A percentile compares a stretch with the other conserved stretches of the same genome.
Evolutionary conservation across 2,329 filamentous ascomycete genomes (phyloP).

Genomic region (Ophiostoma perfectum): DNA sequence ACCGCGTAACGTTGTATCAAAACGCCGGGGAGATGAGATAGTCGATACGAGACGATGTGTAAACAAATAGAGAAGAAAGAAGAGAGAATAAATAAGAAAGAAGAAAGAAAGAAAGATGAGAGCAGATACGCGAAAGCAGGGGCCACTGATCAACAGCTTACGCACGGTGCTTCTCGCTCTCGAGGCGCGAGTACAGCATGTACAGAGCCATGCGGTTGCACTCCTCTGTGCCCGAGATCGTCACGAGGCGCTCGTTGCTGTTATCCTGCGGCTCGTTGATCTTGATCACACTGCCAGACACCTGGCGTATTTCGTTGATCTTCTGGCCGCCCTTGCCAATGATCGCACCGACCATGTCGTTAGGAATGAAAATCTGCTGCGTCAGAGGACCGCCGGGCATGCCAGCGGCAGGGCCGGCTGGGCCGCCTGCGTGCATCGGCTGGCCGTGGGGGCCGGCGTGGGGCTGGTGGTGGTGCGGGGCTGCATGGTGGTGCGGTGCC

Average conservation of each 20-base stretch:
- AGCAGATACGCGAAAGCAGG: not conserved
- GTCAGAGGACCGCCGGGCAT: slow-evolving; percentile 74
- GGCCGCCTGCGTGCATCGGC: slow-evolving; percentile 38
- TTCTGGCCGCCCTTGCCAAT: slow-evolving; percentile 98
- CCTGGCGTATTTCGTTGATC: slow-evolving; percentile 97
- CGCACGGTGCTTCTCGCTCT: slow-evolving; percentile 72
- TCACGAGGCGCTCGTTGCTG: slow-evolving; percentile 95
- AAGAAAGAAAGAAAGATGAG: slow-evolving; percentile 1
- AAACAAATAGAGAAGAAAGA: not conserved
- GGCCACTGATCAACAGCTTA: slow-evolving; percentile 31
- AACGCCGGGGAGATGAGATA: too few species aligned
- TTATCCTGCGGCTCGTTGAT: slow-evolving; percentile 99
- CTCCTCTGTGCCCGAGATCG: slow-evolving; percentile 94
- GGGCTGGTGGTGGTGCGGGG: slow-evolving; percentile 59
- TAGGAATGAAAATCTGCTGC: slow-evolving; percentile 98
- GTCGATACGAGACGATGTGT: not conserved
- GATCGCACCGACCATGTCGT: slow-evolving; percentile 98
- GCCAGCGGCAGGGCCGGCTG: slow-evolving; percentile 58
- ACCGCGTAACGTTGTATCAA: too few species aligned
- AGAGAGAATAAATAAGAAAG: not conserved
- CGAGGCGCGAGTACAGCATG: slow-evolving; percentile 95
- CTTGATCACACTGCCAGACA: slow-evolving; percentile 97
- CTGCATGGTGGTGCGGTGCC: slow-evolving; percentile 69
- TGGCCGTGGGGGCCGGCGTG: slow-evolving; percentile 54
- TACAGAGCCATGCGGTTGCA: slow-evolving; percentile 99